Evolutionary conservation across 208 protist species (phyloP).

Genomic region (Lotmaria passim): DNA sequence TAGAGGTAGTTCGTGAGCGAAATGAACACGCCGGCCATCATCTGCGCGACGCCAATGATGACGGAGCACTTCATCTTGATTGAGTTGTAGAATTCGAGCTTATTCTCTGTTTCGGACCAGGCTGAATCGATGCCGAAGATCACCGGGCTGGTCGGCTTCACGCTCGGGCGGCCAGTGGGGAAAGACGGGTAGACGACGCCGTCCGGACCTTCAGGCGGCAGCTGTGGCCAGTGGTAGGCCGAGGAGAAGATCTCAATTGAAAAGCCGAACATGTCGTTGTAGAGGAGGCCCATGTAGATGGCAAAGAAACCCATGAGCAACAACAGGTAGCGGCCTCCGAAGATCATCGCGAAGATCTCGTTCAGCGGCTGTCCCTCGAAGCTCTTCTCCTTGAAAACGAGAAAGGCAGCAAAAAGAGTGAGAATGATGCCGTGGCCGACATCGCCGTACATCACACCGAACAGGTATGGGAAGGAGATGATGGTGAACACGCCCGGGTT

Average conservation of each 20-base stretch:
- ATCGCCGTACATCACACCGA: constrained; percentile 99
- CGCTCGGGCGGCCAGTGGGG: constrained; percentile 42
- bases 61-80: constrained; percentile 99
- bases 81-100: constrained; percentile 97
- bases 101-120: constrained; percentile 95
- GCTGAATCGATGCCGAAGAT: constrained; percentile 86
- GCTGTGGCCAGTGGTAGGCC: constrained; percentile 74
- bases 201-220: constrained; percentile 47
- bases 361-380: constrained; percentile 75
- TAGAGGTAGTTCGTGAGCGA: constrained; percentile 92
- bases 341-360: constrained; percentile 89
- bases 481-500: constrained; percentile 96
- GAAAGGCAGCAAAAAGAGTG: constrained; percentile 69
- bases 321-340: constrained; percentile 94
- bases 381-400: constrained; percentile 89
- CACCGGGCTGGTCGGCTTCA: constrained; percentile 57
- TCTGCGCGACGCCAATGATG: constrained; percentile 96
- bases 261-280: constrained; percentile 97
- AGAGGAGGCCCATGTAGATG: constrained; percentile 97
- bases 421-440: constrained; percentile 98
- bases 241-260: constrained; percentile 87
- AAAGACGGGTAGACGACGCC: constrained; percentile 37
- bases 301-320: constrained; percentile 96
- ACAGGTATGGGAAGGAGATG: constrained; percentile 99
- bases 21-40: constrained; percentile 96